phyloP scores from a whole-genome alignment of 768 basidiomycete genomes.

The Tricholoma saponaceum region DNA sequence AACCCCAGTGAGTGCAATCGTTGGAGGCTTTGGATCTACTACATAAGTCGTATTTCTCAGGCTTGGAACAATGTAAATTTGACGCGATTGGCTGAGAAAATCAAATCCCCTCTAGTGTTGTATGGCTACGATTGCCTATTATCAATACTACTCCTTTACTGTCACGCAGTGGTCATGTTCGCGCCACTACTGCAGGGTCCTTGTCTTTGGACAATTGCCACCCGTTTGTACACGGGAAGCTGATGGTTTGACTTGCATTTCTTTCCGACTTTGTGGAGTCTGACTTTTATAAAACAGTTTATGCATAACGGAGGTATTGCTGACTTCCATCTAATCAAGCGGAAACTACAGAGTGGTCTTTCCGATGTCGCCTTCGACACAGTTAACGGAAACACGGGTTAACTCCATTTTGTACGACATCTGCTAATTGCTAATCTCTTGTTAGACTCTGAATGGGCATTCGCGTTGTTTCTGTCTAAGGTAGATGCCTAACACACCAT shows the following conservation, averaged over 20 bases:
- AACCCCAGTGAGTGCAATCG: slow-evolving; percentile 62
- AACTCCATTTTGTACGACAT: slow-evolving; percentile 10
- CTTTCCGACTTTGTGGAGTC: not conserved
- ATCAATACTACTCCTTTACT: not conserved
- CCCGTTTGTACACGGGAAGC: slow-evolving; percentile 86
- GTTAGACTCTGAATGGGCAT: slow-evolving; percentile 95
- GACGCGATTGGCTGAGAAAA: slow-evolving; percentile 92
- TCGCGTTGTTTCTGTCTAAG: slow-evolving; percentile 86
- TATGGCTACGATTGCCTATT: slow-evolving; percentile 28
- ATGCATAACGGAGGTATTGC: slow-evolving; percentile 98
- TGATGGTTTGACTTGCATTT: slow-evolving; percentile 63
- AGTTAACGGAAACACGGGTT: slow-evolving; percentile 92
- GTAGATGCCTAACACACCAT: slow-evolving; percentile 26
- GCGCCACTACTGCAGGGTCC: slow-evolving; percentile 90
- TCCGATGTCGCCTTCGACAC: slow-evolving; percentile 82
- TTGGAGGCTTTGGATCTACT: not conserved
- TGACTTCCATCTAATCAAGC: slow-evolving; percentile 77
- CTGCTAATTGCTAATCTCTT: not conserved
- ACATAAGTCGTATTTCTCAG: slow-evolving; percentile 29
- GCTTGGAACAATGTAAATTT: slow-evolving; percentile 98
- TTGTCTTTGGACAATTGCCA: slow-evolving; percentile 94
- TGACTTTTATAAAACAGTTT: slow-evolving; percentile 47
- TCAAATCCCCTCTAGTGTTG: slow-evolving; percentile 95
- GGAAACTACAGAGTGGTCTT: slow-evolving; percentile 69
- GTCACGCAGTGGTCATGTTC: slow-evolving; percentile 71